These are phyloP conservation scores for Cercophora scortea DNA, from an alignment of 495 filamentous ascomycete genomes.

Conservation along the genomic window DNA sequence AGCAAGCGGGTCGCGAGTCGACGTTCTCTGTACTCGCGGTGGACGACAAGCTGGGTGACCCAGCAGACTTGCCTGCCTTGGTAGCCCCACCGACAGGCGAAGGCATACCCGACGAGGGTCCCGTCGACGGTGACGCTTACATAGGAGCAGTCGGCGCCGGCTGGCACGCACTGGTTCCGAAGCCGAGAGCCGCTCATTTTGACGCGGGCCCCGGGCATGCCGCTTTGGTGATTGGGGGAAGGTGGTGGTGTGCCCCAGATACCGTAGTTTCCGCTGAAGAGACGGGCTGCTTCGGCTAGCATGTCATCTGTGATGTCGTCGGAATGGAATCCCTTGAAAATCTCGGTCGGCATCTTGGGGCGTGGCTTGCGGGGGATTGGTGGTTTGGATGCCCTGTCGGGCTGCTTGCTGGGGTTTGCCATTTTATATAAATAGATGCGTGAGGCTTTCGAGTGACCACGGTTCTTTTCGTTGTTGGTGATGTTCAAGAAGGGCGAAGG, in stretches of 20 bases:
- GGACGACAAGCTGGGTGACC: not conserved
- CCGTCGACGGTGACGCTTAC: not conserved
- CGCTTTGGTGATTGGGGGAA: not conserved
- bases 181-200: not conserved
- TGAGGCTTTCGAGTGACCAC: too few relatives aligned
- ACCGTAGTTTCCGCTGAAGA: not conserved
- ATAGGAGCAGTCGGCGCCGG: not conserved
- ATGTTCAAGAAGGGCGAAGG: too few relatives aligned
- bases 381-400: not conserved
- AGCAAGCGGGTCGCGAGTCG: constrained; percentile 1
- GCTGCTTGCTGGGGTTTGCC: not conserved
- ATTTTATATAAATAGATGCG: not conserved
- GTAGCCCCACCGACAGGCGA: not conserved
- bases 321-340: not conserved
- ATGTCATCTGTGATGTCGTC: not conserved
- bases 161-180: not conserved
- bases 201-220: not conserved
- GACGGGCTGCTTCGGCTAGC: not conserved
- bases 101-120: not conserved
- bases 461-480: too few relatives aligned
- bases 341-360: not conserved
- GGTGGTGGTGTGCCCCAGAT: not conserved
- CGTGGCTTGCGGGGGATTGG: not conserved
- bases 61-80: not conserved
- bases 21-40: not conserved